phyloP scores from a whole-genome alignment of 2,329 filamentous ascomycete species.

The Trichoderma aggressivum region DNA sequence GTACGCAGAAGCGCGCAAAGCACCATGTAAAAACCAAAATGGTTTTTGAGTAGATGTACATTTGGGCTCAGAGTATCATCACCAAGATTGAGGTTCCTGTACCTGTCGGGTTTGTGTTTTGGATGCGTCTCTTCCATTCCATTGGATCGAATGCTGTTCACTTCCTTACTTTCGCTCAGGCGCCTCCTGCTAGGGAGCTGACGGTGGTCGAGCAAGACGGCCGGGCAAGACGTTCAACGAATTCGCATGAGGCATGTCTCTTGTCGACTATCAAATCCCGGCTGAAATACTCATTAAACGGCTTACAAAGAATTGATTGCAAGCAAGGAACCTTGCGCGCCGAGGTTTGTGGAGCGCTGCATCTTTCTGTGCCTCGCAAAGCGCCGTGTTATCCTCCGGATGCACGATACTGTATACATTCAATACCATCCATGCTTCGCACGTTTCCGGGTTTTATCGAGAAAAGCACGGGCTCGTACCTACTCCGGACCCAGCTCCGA shows the following conservation, averaged over 20 bases:
- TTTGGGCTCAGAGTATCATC: background rate
- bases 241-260: background rate
- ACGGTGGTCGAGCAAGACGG: background rate
- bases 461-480: background rate
- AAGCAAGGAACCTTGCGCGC: background rate
- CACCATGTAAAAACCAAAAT: background rate
- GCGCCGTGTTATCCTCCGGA: background rate
- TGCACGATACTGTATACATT: too few relatives aligned
- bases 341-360: background rate
- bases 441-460: too few relatives aligned
- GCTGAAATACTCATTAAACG: background rate
- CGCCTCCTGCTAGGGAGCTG: background rate
- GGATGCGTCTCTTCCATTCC: too few relatives aligned
- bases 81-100: background rate
- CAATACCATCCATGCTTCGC: too few relatives aligned
- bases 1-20: background rate
- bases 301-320: background rate
- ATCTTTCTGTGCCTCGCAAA: background rate
- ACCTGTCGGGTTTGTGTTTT: background rate
- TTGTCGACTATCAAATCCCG: background rate
- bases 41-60: background rate
- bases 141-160: background rate
- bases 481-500: background rate
- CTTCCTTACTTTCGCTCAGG: background rate
- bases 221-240: background rate